Evolutionary conservation across 2,329 filamentous ascomycete genomes (phyloP).

Genomic region (Aspergillus sp.): DNA sequence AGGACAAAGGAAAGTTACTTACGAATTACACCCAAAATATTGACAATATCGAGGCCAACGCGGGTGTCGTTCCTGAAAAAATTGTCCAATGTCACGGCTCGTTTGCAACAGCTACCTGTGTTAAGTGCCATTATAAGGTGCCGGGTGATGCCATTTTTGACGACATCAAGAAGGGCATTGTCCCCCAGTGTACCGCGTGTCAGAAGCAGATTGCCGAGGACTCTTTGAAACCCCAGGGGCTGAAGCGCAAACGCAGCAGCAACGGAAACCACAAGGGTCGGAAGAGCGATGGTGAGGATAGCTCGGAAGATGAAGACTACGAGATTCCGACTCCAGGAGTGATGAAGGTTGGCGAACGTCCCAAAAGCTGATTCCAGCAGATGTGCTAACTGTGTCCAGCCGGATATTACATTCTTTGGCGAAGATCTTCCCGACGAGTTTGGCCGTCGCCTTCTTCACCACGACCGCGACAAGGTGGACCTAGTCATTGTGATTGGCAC

Average conservation of each 20-base stretch:
- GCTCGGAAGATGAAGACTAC: slow-evolving; percentile 59
- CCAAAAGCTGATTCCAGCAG: not conserved
- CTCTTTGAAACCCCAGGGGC: slow-evolving; percentile 43
- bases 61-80: slow-evolving; percentile 76
- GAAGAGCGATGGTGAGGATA: slow-evolving; percentile 54
- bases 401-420: slow-evolving; percentile 97
- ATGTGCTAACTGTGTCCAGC: slow-evolving; percentile 42
- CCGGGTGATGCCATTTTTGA: slow-evolving; percentile 74
- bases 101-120: slow-evolving; percentile 87
- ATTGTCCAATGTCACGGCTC: slow-evolving; percentile 95
- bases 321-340: slow-evolving; percentile 69
- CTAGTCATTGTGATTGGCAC: slow-evolving; percentile 95
- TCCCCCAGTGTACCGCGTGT: slow-evolving; percentile 77
- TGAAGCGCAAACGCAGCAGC: slow-evolving; percentile 53
- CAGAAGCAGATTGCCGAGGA: slow-evolving; percentile 49
- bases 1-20: slow-evolving; percentile 82
- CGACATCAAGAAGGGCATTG: slow-evolving; percentile 70
- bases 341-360: slow-evolving; percentile 60
- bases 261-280: slow-evolving; percentile 50
- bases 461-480: slow-evolving; percentile 77
- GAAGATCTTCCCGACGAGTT: slow-evolving; percentile 85
- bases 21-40: slow-evolving; percentile 99
- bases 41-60: slow-evolving; percentile 87
- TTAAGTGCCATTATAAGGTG: slow-evolving; percentile 74
- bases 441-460: slow-evolving; percentile 72